Evolutionary conservation across 2,329 filamentous ascomycete genomes (phyloP).

Genomic region (Grosmannia serpens): DNA sequence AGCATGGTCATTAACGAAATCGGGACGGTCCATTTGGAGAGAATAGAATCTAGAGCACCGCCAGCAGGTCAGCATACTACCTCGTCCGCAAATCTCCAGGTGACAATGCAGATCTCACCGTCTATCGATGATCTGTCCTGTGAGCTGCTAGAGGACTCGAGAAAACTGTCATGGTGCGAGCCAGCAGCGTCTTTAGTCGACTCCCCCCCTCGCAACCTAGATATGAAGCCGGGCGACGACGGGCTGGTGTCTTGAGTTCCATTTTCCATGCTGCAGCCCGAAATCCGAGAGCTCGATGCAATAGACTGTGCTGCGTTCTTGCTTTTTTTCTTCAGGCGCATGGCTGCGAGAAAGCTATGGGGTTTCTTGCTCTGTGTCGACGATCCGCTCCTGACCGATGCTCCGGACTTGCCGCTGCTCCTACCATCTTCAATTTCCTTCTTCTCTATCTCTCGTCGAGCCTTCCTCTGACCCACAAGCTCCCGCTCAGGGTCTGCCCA

Average conservation of each 20-base stretch:
- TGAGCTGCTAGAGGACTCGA: slow-evolving; percentile 7
- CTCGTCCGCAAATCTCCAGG: no score
- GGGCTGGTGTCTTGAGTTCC: background rate
- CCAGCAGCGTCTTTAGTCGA: background rate
- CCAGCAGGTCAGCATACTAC: background rate
- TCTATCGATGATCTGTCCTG: slow-evolving; percentile 9
- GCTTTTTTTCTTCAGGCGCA: slow-evolving; percentile 13
- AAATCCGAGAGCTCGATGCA: background rate
- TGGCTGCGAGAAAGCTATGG: slow-evolving; percentile 32
- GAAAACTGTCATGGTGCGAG: background rate
- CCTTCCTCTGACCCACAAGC: slow-evolving; percentile 39
- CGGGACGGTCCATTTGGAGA: slow-evolving; percentile 29
- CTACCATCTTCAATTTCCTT: slow-evolving; percentile 19
- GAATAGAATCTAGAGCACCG: slow-evolving; percentile 26
- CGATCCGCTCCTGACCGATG: slow-evolving; percentile 32
- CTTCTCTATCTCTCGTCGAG: slow-evolving; percentile 33
- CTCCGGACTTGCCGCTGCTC: slow-evolving; percentile 21
- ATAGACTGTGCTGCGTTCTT: background rate
- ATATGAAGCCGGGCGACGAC: slow-evolving; percentile 1
- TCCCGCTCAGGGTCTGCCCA: slow-evolving; percentile 46
- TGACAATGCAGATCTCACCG: background rate
- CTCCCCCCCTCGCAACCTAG: background rate
- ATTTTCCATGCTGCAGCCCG: background rate
- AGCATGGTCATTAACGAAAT: slow-evolving; percentile 10
- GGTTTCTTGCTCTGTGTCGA: slow-evolving; percentile 28